Conservation (phyloP, 208 protist species). For the Porcisia hertigi region DNA sequence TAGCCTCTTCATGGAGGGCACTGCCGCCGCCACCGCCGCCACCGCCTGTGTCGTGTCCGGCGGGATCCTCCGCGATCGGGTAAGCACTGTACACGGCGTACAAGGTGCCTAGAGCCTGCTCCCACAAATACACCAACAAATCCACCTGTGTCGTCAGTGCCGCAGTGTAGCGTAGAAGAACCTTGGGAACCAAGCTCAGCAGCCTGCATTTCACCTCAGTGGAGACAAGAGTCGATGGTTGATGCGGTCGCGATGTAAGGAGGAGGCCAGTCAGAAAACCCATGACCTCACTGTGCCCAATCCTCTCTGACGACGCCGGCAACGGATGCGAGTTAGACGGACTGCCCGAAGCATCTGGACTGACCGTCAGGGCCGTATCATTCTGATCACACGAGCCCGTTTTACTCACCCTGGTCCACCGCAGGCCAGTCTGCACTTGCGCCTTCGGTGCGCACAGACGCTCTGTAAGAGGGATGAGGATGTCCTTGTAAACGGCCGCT, state of each 20-base stretch:
- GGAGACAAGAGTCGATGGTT: slow-evolving; percentile 11
- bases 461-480: slow-evolving; percentile 79
- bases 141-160: slow-evolving; percentile 34
- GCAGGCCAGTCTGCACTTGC: slow-evolving; percentile 22
- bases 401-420: slow-evolving; percentile 10
- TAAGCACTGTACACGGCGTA: slow-evolving; percentile 73
- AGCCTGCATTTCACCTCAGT: slow-evolving; percentile 74
- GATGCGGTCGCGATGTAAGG: not conserved
- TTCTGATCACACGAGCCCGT: not conserved
- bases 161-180: slow-evolving; percentile 62
- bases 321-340: slow-evolving; percentile 23
- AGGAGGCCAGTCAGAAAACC: not conserved
- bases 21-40: not conserved
- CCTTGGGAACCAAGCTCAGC: slow-evolving; percentile 68
- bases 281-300: not conserved
- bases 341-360: slow-evolving; percentile 10
- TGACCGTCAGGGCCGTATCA: not conserved
- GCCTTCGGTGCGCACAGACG: slow-evolving; percentile 50
- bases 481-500: slow-evolving; percentile 61
- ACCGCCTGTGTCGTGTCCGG: not conserved
- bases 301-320: slow-evolving; percentile 7
- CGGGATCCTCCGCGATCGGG: slow-evolving; percentile 2
- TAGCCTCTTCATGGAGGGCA: slow-evolving; percentile 36
- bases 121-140: slow-evolving; percentile 60
- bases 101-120: slow-evolving; percentile 70